phyloP scores from a whole-genome alignment of 106 monocot genomes.

The Posidonia australis region DNA sequence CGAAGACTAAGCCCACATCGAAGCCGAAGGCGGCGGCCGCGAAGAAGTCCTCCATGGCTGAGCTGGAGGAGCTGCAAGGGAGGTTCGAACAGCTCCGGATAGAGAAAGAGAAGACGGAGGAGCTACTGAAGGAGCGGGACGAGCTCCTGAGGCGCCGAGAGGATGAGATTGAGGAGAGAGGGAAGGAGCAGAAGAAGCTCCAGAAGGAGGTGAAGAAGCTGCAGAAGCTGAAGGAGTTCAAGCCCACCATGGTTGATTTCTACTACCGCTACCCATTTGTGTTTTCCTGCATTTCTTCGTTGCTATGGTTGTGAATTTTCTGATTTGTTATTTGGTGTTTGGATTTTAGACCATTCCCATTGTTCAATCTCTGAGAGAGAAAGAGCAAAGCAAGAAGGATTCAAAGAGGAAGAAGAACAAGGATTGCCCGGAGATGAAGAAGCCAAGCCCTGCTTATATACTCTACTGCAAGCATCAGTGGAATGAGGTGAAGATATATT shows the following conservation, averaged over 20 bases:
- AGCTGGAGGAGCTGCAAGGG: constrained; percentile 47
- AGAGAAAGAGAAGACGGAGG: constrained; percentile 78
- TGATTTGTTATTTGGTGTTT: background rate
- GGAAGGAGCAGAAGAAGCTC: constrained; percentile 52
- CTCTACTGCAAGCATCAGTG: constrained; percentile 81
- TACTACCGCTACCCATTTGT: background rate
- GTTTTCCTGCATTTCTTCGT: background rate
- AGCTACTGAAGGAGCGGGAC: constrained; percentile 45
- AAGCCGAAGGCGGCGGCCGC: constrained; percentile 18
- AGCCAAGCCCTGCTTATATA: constrained; percentile 62
- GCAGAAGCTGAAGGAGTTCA: constrained; percentile 73
- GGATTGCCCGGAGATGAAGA: constrained; percentile 32
- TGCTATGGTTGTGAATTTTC: background rate
- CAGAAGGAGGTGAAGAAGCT: constrained; percentile 82
- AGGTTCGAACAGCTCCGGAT: constrained; percentile 45
- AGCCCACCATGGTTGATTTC: constrained; percentile 58
- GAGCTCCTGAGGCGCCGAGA: constrained; percentile 53
- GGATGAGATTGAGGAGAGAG: constrained; percentile 44
- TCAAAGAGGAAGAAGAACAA: constrained; percentile 46
- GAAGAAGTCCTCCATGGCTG: constrained; percentile 26
- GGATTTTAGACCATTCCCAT: constrained; percentile 46
- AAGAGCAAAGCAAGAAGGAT: constrained; percentile 35
- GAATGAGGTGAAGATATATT: constrained; percentile 41
- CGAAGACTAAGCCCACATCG: constrained; percentile 15
- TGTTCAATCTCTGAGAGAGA: constrained; percentile 54